phyloP scores from a whole-genome alignment of 83 land plant species.

The Thuja plicata region DNA sequence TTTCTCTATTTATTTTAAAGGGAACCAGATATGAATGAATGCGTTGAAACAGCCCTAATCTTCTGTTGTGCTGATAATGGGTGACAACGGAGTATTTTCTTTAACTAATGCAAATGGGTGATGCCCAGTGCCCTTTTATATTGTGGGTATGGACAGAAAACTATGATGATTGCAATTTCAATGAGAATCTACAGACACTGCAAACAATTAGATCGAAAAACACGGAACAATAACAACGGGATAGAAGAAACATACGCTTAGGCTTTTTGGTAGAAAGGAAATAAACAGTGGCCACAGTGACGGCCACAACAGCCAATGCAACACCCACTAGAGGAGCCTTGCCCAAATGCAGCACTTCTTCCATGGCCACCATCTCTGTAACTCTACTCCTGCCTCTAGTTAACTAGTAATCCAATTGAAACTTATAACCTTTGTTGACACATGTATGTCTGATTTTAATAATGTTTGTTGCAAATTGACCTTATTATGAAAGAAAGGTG shows the following conservation, averaged over 20 bases:
- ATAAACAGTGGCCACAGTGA: constrained; percentile 68
- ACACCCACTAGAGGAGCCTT: constrained; percentile 29
- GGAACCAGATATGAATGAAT: not conserved
- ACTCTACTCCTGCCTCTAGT: not conserved
- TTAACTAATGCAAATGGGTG: not conserved
- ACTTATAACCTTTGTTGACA: not conserved
- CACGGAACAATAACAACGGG: not conserved
- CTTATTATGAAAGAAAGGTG: not conserved
- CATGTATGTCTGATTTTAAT: not conserved
- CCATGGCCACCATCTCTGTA: constrained; percentile 23
- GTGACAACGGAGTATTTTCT: too few species aligned
- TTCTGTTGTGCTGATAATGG: not conserved
- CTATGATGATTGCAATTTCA: not conserved
- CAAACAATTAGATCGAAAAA: not conserved
- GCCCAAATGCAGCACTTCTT: constrained; percentile 21
- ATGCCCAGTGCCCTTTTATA: not conserved
- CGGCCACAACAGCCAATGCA: constrained; percentile 71
- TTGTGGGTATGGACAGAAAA: not conserved
- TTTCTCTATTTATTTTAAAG: not conserved
- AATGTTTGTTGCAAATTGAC: not conserved
- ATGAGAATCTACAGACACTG: not conserved
- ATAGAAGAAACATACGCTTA: constrained; percentile 38
- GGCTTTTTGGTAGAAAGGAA: constrained; percentile 48
- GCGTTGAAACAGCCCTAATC: not conserved
- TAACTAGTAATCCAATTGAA: not conserved